Base-by-base conservation (phyloP, 2,329 filamentous ascomycete species). In the Aspergillus ochraceoroseus region DNA sequence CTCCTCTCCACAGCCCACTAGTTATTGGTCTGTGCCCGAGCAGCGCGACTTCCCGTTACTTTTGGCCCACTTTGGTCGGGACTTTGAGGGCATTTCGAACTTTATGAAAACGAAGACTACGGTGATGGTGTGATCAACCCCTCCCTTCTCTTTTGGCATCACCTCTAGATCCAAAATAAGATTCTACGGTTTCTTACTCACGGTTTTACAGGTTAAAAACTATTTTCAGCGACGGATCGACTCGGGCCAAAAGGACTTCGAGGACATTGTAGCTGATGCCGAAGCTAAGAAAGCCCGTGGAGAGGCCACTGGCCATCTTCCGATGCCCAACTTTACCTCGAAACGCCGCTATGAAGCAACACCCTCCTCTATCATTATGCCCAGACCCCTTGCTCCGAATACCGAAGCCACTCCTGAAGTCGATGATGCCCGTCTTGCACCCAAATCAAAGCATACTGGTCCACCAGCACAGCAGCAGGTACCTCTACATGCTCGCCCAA, bases 1-100 rank as follows among this genome's bases (percentile, higher is more conserved):
- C 49, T 63, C 62, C 9, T 61, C 61, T 7, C 51, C 64, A 43
- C 66, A 69, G 37, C 66, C 70, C 19, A 72, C 68, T 3, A 73
- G 71, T 43, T 74, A 74, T 52, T 74, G 71, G 71, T 74, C 71
- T 44, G 71, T 73, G 11, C 68, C 69, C 8, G 71, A 74, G 48
- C 64, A 69, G 47, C 59, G 63, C 25, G 69, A 73, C 46, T 73
- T 74, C 43, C 64, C 65, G 2, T 59, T 62, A 9, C 51, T 72
- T 28, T 53, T 74, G 25, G 62, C 59, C 11, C 66, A 72, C 48
- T 74, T 68, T 55, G 71, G 71, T 13, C 65, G 61, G 19, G 66
- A 73, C 53, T 74, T 70, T 47, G 66, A 69, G 41, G 66, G 62
- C 9, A 73, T 74, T 40, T 70, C 71, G 3, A 62, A 66, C 27